Evolutionary conservation across 306 rosid species (phyloP), one percentile per base, ranked within the genome.

Genomic region (Begonia loranthoides): DNA sequence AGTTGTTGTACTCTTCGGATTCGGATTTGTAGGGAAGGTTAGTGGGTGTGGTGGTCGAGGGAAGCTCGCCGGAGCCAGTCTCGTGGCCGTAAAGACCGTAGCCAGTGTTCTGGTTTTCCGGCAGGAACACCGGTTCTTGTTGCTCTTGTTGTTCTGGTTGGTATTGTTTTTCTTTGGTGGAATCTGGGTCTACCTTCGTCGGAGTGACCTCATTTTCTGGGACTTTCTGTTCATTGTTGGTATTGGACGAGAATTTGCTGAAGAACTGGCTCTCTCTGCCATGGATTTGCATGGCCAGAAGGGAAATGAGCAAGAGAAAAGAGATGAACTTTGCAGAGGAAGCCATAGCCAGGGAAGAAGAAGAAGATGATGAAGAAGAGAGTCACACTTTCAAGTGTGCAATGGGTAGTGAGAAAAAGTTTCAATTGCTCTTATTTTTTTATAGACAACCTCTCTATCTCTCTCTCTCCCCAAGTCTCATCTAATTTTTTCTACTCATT

Each of bases 31-130:
- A 67, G 10, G 79, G 74, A 19, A 50, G 13, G 41, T 64, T 56
- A 39, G 21, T 49, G 34, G 39, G 55, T 46, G 55, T 5, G 48
- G 56, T 36, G 6, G 65, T 47, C 22, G 61, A 17, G 24, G 82
- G 75, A 36, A 64, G 15, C 57, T 81, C 61, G 28, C 60, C 36
- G 36, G 36, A 28, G 36, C 36, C 55, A 38, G 84, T 60, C 36
- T 90, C 86, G 46, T 80, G 95, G 50, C 99, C 95, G 60, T 90
- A 90, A 33, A 90, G 73, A 56, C 95, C 99, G 55, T 90, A 80
- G 58, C 81, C 76, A 57, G 12, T 51, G 57, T 66, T 70, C 64
- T 80, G 74, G 52, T 78, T 74, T 45, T 82, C 76, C 1, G 79
- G 83, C 60, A 74, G 54, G 73, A 86, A 90, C 24, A 36, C 24